phyloP scores from a whole-genome alignment of 2,329 filamentous ascomycete genomes.

The Pestalotiopsis fici region DNA sequence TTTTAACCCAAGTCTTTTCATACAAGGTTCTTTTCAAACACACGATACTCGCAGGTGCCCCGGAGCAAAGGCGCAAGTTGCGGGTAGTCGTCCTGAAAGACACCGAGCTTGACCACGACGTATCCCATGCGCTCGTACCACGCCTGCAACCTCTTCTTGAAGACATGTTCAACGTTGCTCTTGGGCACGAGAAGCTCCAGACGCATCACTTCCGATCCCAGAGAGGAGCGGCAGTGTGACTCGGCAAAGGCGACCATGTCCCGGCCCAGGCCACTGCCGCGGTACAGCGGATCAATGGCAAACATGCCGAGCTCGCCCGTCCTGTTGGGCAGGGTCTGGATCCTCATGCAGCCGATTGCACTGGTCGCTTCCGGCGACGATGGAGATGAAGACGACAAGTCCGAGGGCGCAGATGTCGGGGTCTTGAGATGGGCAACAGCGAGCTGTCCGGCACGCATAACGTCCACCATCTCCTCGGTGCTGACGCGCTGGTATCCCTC shows the following conservation, averaged over 20 bases:
- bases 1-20: neutral
- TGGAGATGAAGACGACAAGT: neutral
- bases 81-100: constrained; percentile 23
- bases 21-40: constrained; percentile 25
- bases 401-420: no score
- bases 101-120: constrained; percentile 13
- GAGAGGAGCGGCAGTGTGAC: constrained; percentile 11
- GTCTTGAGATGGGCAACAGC: constrained; percentile 17
- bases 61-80: constrained; percentile 18
- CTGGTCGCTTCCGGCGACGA: neutral
- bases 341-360: constrained; percentile 25
- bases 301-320: constrained; percentile 29
- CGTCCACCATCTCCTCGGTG: constrained; percentile 15
- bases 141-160: constrained; percentile 24
- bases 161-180: constrained; percentile 21
- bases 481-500: constrained; percentile 23
- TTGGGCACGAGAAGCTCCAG: constrained; percentile 27
- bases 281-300: constrained; percentile 20
- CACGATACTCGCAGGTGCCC: constrained; percentile 22
- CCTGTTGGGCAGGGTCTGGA: constrained; percentile 15
- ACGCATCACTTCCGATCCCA: constrained; percentile 15
- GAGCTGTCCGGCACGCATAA: constrained; percentile 22
- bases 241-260: constrained; percentile 29
- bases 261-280: constrained; percentile 26
- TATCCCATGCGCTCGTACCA: constrained; percentile 32